Evolutionary conservation across 805 yeast genomes (phyloP).

Genomic region (Yarrowia sp.): DNA sequence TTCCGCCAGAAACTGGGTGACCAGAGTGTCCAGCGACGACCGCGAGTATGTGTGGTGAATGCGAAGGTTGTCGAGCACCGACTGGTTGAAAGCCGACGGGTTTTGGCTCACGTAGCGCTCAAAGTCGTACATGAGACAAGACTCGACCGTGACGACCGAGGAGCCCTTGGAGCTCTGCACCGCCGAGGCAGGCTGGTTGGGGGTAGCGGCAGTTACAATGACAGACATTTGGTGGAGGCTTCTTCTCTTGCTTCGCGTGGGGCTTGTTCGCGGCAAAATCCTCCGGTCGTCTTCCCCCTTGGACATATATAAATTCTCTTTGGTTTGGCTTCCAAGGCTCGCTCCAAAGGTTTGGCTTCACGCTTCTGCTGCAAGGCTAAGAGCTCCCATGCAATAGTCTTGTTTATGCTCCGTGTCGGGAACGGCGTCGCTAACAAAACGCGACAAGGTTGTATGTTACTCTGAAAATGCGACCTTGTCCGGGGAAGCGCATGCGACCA

Average conservation of each 20-base stretch:
- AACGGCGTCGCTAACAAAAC: conserved; percentile 2
- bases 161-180: background rate
- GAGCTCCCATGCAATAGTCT: too few relatives aligned
- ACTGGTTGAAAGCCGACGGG: conserved; percentile 41
- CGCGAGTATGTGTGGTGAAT: conserved; percentile 22
- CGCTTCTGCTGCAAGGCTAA: too few relatives aligned
- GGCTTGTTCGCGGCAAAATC: too few relatives aligned
- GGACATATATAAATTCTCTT: conserved; percentile 14
- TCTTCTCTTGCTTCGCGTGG: too few relatives aligned
- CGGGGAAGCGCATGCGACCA: conserved; percentile 37
- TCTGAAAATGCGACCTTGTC: conserved; percentile 27
- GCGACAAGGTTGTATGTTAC: conserved; percentile 33
- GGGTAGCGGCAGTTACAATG: conserved; percentile 5
- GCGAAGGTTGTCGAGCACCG: conserved; percentile 40
- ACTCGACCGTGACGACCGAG: background rate
- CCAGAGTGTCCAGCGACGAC: conserved; percentile 21
- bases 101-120: conserved; percentile 13
- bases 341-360: too few relatives aligned
- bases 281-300: background rate
- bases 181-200: background rate
- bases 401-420: conserved; percentile 12
- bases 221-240: conserved; percentile 16
- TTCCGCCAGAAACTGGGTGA: conserved; percentile 8
- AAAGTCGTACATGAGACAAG: conserved; percentile 10
- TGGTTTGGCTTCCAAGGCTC: background rate